Evolutionary conservation across 2,329 filamentous ascomycete genomes (phyloP), one percentile per base, ranked within the genome.

Genomic region (Talaromyces atroroseus): DNA sequence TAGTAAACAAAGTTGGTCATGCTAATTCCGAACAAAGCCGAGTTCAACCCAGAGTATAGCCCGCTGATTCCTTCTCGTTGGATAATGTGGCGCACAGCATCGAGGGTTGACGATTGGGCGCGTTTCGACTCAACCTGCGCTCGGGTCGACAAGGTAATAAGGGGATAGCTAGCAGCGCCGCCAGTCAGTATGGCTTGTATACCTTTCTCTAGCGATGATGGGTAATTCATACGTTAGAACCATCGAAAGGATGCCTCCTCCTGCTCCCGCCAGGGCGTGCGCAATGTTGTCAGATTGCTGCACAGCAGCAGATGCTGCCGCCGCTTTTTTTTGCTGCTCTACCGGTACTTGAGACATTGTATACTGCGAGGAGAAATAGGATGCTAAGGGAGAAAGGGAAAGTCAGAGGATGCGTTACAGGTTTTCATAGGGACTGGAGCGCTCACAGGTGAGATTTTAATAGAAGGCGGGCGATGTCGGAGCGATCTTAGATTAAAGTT

Each of bases 1-100:
- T 99, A 99, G 81, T 99, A 99, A 49, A 99, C 92, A 71, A 99
- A 99, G 80, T 99, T 99, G 66, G 94, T 99, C 65, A 99, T 87
- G 74, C 89, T 94, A 78, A 99, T 97, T 72, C 94, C 94, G 74
- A 99, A 96, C 47, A 99, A 81, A 52, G 94, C 94, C 60, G 89
- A 95, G 73, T 95, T 90, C 58, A 99, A 84, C 44, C 94, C 94
- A 6, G 94, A 86, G 72, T 97, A 99, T 36, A 99, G 84, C 32
- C 94, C 94, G 2, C 83, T 78, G 56, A 96, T 78, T 66, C 94
- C 94, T 76, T 99, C 94, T 65, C 94, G 89, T 65, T 92, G 88
- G 61, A 99, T 82, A 70, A 99, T 97, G 66, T 86, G 85, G 65
- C 86, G 85, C 59, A 94, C 86, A 32, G 94, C 91, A 63, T 90